These are phyloP conservation scores for Phycomyces blakesleeanus DNA, from an alignment of 192 early-diverging fungal species.

Conservation along the genomic window DNA sequence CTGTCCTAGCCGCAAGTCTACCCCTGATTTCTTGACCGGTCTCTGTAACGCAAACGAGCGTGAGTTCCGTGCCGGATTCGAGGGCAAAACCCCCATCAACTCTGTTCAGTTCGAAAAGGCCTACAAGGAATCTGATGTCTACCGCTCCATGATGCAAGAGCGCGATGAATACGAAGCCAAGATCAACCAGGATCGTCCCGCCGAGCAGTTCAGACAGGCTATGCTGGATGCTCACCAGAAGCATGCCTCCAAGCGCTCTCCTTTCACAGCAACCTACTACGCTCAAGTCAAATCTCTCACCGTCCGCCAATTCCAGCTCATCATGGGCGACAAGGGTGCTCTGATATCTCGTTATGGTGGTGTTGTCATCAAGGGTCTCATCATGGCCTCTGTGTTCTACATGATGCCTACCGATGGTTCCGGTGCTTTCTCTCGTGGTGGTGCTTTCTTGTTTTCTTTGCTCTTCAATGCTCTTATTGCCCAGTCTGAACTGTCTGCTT, in stretches of 20 bases:
- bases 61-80: constrained; percentile 41
- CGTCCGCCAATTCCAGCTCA: constrained; percentile 51
- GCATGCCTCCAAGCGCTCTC: constrained; percentile 40
- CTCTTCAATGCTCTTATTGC: constrained; percentile 69
- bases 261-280: constrained; percentile 53
- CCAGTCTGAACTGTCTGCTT: constrained; percentile 61
- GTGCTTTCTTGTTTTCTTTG: constrained; percentile 65
- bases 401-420: constrained; percentile 46
- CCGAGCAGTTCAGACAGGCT: constrained; percentile 42
- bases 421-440: constrained; percentile 72
- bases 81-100: constrained; percentile 44
- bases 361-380: constrained; percentile 57
- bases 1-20: constrained; percentile 51
- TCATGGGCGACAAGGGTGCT: constrained; percentile 36
- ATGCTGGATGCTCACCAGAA: constrained; percentile 52
- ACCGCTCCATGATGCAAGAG: constrained; percentile 28
- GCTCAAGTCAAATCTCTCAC: constrained; percentile 49
- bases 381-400: constrained; percentile 69
- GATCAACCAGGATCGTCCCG: constrained; percentile 27
- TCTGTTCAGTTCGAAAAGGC: constrained; percentile 54
- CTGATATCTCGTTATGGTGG: constrained; percentile 51
- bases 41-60: constrained; percentile 58
- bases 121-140: constrained; percentile 40
- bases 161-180: constrained; percentile 33
- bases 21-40: constrained; percentile 64